Evolutionary conservation across 257 asterid species (phyloP), one percentile per base, ranked within the genome.

Genomic region (Schizonepeta tenuifolia): DNA sequence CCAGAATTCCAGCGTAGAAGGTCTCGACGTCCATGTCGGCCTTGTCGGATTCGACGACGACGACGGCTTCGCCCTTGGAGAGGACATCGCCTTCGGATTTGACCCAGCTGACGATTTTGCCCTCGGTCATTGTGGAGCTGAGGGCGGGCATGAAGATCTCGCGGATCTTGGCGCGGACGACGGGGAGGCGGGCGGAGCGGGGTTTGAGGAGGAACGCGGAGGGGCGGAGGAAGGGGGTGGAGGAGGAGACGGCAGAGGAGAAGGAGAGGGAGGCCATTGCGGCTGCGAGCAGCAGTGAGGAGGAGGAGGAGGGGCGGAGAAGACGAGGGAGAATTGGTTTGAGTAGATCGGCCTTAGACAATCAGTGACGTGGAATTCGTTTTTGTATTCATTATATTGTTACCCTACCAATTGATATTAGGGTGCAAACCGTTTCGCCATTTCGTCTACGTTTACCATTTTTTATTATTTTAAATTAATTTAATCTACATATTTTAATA

Each of bases 61-160:
- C 97, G n/a, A 89, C 96, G 17, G 96, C 36, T 61, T 91, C 96
- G 18, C 97, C 97, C 70, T 91, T 91, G 70, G 95, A 80, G 11
- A 91, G 35, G n/a, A 78, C 76, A 49, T 91, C 97, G 35, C 97
- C 97, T 57, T 91, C 97, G 22, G 97, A 87, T 80, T 91, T 91
- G 26, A 86, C 15, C 97, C 97, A 91, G 41, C 87, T 82, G 13
- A 91, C 97, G 79, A 89, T 91, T 72, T 89, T 91, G 1, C 97
- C 97, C 76, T 92, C 97, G 7, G 97, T 89, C 97, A 91, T 91
- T 31, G 97, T 91, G 46, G 97, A 91, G 78, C 96, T 89, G 58
- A 91, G 89, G 0, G 97, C 97, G 15, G 97, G 97, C 97, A 91
- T 91, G 89, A 87, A 91, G 67, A 91, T 89, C 83, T 91, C 97